These are phyloP conservation scores for Luffa acutangula DNA, from an alignment of 306 rosid genomes.

Conservation along the genomic window DNA sequence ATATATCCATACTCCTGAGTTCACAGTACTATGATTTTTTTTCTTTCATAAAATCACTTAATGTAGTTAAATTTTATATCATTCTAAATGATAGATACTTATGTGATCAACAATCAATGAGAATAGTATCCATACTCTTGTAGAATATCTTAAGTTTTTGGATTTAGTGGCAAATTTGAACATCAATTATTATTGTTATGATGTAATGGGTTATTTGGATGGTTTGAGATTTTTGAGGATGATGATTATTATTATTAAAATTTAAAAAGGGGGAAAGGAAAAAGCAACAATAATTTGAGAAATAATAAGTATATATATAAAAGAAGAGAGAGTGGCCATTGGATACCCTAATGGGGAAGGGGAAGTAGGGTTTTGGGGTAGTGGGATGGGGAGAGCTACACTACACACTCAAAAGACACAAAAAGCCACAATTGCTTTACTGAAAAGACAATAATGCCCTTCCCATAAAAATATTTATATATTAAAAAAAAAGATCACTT, in stretches of 20 bases:
- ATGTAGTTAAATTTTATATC: no score
- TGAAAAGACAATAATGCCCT: neutral
- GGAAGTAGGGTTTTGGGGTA: neutral
- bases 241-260: neutral
- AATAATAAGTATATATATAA: neutral
- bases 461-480: neutral
- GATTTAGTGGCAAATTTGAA: no score
- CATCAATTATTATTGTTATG: no score
- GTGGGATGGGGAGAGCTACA: neutral
- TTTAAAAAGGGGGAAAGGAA: neutral
- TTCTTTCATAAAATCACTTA: no score
- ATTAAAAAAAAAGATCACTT: neutral
- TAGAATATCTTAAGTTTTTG: no score
- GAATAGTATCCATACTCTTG: no score
- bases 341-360: slow-evolving; percentile 1
- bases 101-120: neutral
- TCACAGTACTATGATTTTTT: no score
- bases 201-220: neutral
- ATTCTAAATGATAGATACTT: no score
- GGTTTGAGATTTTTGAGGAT: neutral
- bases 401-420: neutral
- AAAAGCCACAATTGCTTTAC: neutral
- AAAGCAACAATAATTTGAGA: neutral
- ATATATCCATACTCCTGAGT: no score
- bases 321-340: neutral